Base-by-base conservation (phyloP, 441 rosid species). In the Geranium incanum region DNA sequence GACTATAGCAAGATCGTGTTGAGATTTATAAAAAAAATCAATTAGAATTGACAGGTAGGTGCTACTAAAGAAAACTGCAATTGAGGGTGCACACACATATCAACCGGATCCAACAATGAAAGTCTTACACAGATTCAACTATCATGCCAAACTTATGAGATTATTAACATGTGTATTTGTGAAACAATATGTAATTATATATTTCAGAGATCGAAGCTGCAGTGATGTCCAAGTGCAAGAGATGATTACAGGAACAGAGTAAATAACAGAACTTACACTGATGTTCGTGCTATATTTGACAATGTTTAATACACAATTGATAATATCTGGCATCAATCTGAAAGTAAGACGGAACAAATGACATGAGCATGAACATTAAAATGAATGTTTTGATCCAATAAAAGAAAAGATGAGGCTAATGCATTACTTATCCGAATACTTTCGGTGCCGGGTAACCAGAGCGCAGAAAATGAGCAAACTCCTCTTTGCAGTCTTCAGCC, bases 401-500 rank as follows among this genome's bases (percentile, higher is more conserved):
- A 68, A 66, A 66, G 16, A 52, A 71, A 55, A 67, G 68, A 48
- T 67, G 15, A 63, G 33, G 36, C 3, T 7, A 72, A 15, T 55
- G 15, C 71, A 75, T 77, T 89, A 92, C 97, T 83, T 89, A 75
- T 92, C 93, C 76, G 89, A 85, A 81, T 83, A 83, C 76, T 88
- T 89, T 77, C 97, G 87, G 62, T 92, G 97, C 65, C 94, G 84
- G 73, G 90, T 92, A 66, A 88, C 81, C 75, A 92, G 82, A 65
- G 84, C 71, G 82, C 86, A 80, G 77, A 92, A 92, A 78, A 92
- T 82, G 72, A 82, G 88, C 84, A 89, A 84, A 78, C 86, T 82
- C 79, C 96, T 89, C 79, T 92, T 92, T 72, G 86, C 96, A 77
- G 89, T 77, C 80, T 89, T 92, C 79, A 84, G 74, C 79, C 90